These are phyloP conservation scores for Polygonum aviculare DNA, from an alignment of 148 eudicot genomes.

Conservation along the genomic window DNA sequence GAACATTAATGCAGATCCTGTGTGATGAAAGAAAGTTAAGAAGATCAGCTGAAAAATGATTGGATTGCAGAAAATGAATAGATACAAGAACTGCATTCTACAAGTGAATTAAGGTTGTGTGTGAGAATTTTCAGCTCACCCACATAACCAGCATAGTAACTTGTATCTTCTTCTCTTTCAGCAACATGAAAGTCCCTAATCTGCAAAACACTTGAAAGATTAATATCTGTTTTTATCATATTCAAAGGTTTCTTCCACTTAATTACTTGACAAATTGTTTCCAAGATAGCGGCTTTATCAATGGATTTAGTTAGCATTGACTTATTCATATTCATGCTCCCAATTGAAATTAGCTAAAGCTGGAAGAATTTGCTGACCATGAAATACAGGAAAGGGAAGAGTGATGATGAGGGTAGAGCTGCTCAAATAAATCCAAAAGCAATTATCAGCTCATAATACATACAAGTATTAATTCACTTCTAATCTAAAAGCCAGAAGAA, in stretches of 20 bases:
- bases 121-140: constrained; percentile 28
- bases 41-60: background rate
- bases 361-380: constrained; percentile 50
- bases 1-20: constrained; percentile 71
- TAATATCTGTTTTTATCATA: too few relatives aligned
- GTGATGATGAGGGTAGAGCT: constrained; percentile 81
- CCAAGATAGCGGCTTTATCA: too few relatives aligned
- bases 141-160: constrained; percentile 82
- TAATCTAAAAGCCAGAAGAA: too few relatives aligned
- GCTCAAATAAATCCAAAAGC: constrained; percentile 20
- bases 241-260: too few relatives aligned
- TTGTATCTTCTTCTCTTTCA: constrained; percentile 64
- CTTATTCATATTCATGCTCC: too few relatives aligned
- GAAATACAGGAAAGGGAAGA: constrained; percentile 88
- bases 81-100: background rate
- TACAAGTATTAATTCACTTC: background rate
- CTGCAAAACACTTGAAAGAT: constrained; percentile 21
- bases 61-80: background rate
- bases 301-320: too few relatives aligned
- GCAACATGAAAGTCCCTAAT: constrained; percentile 77
- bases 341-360: too few relatives aligned
- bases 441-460: too few relatives aligned
- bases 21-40: background rate
- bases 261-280: too few relatives aligned
- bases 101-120: background rate